phyloP scores from a whole-genome alignment of 495 filamentous ascomycete genomes.

The Schizothecium vesticola region DNA sequence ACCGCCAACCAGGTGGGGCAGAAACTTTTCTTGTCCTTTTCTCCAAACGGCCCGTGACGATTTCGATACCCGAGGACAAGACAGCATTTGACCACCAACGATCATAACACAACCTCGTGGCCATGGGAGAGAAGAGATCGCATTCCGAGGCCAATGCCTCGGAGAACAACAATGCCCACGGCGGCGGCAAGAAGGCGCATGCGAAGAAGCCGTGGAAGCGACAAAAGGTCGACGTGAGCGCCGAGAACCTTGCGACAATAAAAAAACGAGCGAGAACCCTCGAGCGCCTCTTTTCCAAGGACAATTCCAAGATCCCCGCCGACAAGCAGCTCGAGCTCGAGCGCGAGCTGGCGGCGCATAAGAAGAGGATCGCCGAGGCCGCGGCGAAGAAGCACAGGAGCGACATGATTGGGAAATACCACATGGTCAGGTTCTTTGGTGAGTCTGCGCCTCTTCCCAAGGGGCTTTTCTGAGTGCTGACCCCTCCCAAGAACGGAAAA shows the following conservation, averaged over 20 bases:
- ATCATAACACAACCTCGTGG: neutral
- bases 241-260: conserved; percentile 36
- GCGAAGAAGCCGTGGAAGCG: conserved; percentile 23
- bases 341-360: conserved; percentile 69
- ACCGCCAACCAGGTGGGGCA: neutral
- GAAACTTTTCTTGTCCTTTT: neutral
- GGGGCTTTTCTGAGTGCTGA: neutral
- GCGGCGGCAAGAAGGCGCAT: conserved; percentile 9
- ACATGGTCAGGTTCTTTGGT: conserved; percentile 92
- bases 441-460: conserved; percentile 15
- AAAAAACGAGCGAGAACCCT: conserved; percentile 60
- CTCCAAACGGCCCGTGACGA: neutral
- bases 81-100: neutral
- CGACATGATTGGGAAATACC: conserved; percentile 79
- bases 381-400: conserved; percentile 55
- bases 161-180: conserved; percentile 6
- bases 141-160: conserved; percentile 22
- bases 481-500: conserved; percentile 66
- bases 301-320: conserved; percentile 58
- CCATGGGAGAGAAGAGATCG: conserved; percentile 19
- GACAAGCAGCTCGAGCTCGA: conserved; percentile 71
- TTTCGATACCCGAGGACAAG: neutral
- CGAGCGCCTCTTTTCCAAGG: conserved; percentile 55
- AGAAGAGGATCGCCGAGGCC: conserved; percentile 60
- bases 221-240: conserved; percentile 32